phyloP scores from a whole-genome alignment of 345 rosid genomes.

The Hibiscus tridactylites region DNA sequence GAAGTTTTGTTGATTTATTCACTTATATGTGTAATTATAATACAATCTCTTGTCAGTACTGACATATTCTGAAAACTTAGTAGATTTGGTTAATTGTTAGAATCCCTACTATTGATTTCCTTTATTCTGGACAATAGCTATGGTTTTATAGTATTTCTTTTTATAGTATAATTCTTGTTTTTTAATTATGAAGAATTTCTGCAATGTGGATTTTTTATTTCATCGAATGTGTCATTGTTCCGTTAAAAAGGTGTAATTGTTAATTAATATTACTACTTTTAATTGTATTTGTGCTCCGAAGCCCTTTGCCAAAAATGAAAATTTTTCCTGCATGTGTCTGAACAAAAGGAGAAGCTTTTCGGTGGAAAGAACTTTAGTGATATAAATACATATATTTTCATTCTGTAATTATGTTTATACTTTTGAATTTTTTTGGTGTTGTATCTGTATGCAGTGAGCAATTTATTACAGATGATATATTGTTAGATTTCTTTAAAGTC shows the following conservation, averaged over 20 bases:
- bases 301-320: not conserved
- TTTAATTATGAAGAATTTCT: not conserved
- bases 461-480: not conserved
- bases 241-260: not conserved
- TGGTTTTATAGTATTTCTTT: not conserved
- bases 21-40: not conserved
- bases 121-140: not conserved
- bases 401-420: not conserved
- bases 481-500: no score
- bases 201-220: not conserved
- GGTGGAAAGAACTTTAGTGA: not conserved
- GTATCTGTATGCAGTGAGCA: conserved; percentile 1
- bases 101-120: not conserved
- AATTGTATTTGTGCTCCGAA: no score
- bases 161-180: not conserved
- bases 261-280: not conserved
- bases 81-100: not conserved
- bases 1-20: not conserved
- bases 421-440: not conserved
- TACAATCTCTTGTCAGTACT: not conserved
- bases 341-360: not conserved
- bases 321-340: not conserved
- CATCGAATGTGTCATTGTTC: not conserved
- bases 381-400: not conserved
- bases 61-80: not conserved